phyloP scores from a whole-genome alignment of 2,329 filamentous ascomycete species.

The Ophiostoma ulmi region DNA sequence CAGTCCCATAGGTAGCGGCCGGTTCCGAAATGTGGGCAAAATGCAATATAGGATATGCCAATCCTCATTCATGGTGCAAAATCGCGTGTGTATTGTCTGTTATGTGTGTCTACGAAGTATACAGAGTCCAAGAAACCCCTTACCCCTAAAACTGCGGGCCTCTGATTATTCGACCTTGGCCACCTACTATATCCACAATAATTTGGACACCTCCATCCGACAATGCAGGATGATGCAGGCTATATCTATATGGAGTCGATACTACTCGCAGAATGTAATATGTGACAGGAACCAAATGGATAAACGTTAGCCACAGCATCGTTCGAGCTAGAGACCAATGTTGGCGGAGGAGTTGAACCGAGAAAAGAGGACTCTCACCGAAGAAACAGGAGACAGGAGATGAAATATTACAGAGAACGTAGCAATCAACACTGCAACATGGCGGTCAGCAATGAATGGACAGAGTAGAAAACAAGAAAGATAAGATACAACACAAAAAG shows the following conservation, averaged over 20 bases:
- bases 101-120: too few species aligned
- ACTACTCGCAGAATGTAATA: neutral
- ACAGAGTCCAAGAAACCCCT: too few species aligned
- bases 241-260: too few species aligned
- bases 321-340: neutral
- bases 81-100: too few species aligned
- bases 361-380: neutral
- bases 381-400: too few species aligned
- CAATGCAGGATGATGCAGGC: neutral
- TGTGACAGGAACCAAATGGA: neutral
- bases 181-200: too few species aligned
- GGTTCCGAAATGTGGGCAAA: neutral
- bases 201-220: too few species aligned
- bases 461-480: too few species aligned
- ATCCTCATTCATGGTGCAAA: too few species aligned
- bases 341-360: too few species aligned
- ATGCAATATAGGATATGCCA: neutral
- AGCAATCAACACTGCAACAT: neutral
- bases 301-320: neutral
- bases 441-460: neutral
- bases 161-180: too few species aligned
- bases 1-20: neutral
- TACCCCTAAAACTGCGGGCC: too few species aligned
- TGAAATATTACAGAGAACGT: neutral
- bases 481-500: neutral